These are phyloP conservation scores for Lachnellula occidentalis DNA, from an alignment of 2,329 filamentous ascomycete species.

Conservation along the genomic window DNA sequence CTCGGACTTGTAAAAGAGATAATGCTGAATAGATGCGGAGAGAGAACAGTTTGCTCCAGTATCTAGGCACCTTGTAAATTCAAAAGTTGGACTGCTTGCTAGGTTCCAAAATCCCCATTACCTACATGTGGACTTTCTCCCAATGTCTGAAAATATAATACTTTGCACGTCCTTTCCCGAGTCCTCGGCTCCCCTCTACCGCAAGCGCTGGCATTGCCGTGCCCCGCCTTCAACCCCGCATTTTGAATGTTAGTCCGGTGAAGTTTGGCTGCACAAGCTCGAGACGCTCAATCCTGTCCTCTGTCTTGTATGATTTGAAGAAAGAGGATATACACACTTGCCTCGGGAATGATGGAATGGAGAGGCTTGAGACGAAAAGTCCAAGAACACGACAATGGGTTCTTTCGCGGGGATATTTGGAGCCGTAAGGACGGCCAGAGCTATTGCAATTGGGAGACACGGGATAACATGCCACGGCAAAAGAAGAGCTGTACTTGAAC, in stretches of 20 bases:
- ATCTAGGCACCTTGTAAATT: not conserved
- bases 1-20: not conserved
- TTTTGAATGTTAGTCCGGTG: not conserved
- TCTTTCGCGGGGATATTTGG: too few species aligned
- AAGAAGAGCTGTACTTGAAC: too few species aligned
- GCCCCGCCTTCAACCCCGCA: slow-evolving; percentile 1
- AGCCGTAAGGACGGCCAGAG: too few species aligned
- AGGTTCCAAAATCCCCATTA: not conserved
- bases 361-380: too few species aligned
- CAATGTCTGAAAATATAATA: too few species aligned
- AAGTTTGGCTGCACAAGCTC: not conserved
- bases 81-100: not conserved
- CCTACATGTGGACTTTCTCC: not conserved
- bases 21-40: not conserved
- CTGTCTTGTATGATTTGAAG: too few species aligned
- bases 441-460: too few species aligned
- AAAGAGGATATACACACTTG: too few species aligned
- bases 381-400: too few species aligned
- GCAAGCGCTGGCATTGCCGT: not conserved
- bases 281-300: not conserved
- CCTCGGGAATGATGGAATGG: too few species aligned
- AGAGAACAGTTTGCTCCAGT: not conserved
- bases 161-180: too few species aligned
- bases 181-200: not conserved
- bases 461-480: too few species aligned